These are phyloP conservation scores for Tricholoma flavovirens DNA, from an alignment of 768 basidiomycete species.

Conservation along the genomic window DNA sequence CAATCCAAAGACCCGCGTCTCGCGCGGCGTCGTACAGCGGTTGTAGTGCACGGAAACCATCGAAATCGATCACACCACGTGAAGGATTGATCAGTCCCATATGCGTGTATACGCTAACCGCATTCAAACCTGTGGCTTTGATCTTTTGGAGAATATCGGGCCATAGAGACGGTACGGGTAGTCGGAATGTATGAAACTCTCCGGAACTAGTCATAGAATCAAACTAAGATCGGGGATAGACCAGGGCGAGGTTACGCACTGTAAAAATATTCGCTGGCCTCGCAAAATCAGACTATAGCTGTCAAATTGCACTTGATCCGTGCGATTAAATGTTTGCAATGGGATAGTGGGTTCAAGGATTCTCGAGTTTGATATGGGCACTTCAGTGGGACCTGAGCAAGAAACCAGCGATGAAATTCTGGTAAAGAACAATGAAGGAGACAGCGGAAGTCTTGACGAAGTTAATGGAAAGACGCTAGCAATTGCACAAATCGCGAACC, in stretches of 20 bases:
- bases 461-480: conserved; percentile 21
- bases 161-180: conserved; percentile 79
- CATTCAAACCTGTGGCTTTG: conserved; percentile 78
- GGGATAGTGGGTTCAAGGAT: background rate
- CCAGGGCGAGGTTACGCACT: conserved; percentile 39
- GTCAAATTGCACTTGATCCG: conserved; percentile 47
- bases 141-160: conserved; percentile 76
- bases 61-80: conserved; percentile 67
- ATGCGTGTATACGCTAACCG: conserved; percentile 72
- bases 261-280: conserved; percentile 65
- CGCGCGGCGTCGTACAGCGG: conserved; percentile 72
- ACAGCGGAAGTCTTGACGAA: conserved; percentile 11
- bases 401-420: conserved; percentile 8
- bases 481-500: conserved; percentile 21
- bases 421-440: conserved; percentile 8
- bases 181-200: conserved; percentile 79
- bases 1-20: conserved; percentile 70
- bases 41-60: conserved; percentile 61
- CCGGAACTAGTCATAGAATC: conserved; percentile 49
- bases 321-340: conserved; percentile 15
- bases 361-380: conserved; percentile 2
- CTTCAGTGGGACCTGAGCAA: background rate
- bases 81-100: conserved; percentile 77
- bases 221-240: background rate
- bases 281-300: conserved; percentile 66